Base-by-base conservation (phyloP, 73 alveolate species). In the Diophrys sp. region DNA sequence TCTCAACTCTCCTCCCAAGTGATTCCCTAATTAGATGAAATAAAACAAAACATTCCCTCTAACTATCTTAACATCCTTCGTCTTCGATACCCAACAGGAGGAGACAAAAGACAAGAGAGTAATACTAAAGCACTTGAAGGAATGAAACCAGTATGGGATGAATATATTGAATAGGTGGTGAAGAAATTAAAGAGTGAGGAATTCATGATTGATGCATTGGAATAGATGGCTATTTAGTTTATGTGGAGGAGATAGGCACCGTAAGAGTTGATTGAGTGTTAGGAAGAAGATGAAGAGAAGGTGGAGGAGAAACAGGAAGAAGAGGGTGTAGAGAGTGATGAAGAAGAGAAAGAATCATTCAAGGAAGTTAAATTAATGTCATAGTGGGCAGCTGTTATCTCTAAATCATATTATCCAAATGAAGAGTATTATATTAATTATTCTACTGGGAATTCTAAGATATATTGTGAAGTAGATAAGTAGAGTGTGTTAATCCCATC, bases 391-490 rank as follows among this genome's bases (percentile, higher is more conserved):
- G 54, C 56, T 26, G 75, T 5, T 2, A 18, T 25, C 2, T 1
- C 54, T 25, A 25, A n/a, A n/a, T n/a, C 34, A 2, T 2, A 28
- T 23, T 28, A 31, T 26, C 2, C 26, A 68, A 29, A 2, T 27
- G 25, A 31, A 2, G 56, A 68, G 26, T 2, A 18, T 26, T 18
- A 28, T 26, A 28, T 68, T 26, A 2, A 2, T 29, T 68, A 68
- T 31, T 68, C 75, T 26, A 68, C 75, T 1, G 25, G 18, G 11
- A 68, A 68, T 55, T 26, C 56, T 2, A 18, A 14, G 2, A 29
- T 31, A 25, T 68, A 68, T 28, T 25, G 75, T 25, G 75, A 68
- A 28, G 75, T 28, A 5, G 75, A 68, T 27, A 68, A 68, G 75
- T 55, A 68, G 28, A 11, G 31, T 62, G 5, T 62, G 72, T 27